Evolutionary conservation across 2,329 filamentous ascomycete genomes (phyloP), one percentile per base, ranked within the genome.

Genomic region (Lachnellula hyalina): DNA sequence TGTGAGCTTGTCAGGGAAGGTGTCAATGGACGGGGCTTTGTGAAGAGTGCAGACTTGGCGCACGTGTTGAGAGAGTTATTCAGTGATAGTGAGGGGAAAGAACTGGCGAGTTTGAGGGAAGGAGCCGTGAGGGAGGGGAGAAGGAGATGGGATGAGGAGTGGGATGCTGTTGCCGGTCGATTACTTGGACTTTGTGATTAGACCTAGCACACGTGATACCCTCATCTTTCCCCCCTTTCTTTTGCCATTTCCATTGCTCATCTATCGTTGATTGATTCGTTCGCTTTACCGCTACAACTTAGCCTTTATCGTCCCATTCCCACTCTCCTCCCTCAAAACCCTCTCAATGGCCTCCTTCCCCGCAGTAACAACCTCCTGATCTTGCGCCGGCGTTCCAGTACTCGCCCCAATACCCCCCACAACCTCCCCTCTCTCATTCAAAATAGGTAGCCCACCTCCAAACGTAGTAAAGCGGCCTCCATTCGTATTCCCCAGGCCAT

Each of bases 91-190:
- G 77, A 77, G 0, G 74, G 73, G 8, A 67, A 70, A 5, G 77
- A 88, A 64, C 72, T 96, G 41, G 74, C 74, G 36, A 72, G 42
- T 3, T 70, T 96, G 63, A 87, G 83, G 65, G 67, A 75, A 41
- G 91, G 92, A 0, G 92, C 92, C 1, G 70, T 84, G 32, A 75
- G 79, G 59, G 92, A 97, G 70, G 90, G 90, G 36, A 77, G 77
- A 44, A 77, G 86, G 53, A 80, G 93, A 46, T 99, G 94, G 94
- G 87, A 95, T 64, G 87, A 91, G 62, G 91, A 96, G 69, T 99
- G 94, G 94, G 84, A 95, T 75, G 79, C 82, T 9, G 85, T 96
- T 45, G 87, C 92, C 7, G 90, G 87, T 11, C 81, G 79, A 47
- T 72, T 96, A 4, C 78, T 96, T 51, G 84, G 79, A 9, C 61